Conservation (phyloP, 345 rosid species). For the Euphorbia lathyris region DNA sequence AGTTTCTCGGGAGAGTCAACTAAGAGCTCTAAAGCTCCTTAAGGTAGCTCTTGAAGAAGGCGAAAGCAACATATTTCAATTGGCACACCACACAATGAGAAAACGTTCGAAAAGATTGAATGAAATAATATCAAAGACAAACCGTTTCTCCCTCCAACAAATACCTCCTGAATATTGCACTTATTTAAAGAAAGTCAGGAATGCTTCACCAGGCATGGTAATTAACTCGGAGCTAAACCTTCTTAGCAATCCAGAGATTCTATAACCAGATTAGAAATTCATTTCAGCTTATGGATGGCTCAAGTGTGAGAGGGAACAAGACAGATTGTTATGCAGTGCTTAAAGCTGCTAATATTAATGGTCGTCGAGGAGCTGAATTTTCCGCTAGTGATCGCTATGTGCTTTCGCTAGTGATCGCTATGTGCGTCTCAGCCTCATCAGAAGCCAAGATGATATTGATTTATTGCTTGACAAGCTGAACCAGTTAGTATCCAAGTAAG, state of each 20-base stretch:
- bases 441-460: slow-evolving; percentile 59
- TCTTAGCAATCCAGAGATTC: too few species aligned
- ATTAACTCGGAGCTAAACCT: too few species aligned
- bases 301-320: slow-evolving; percentile 57
- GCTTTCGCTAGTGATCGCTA: slow-evolving; percentile 30
- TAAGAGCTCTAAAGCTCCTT: slow-evolving; percentile 50
- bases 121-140: slow-evolving; percentile 35
- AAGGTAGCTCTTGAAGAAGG: slow-evolving; percentile 35
- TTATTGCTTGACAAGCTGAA: slow-evolving; percentile 29
- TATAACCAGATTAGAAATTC: background rate
- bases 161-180: slow-evolving; percentile 41
- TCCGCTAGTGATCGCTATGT: slow-evolving; percentile 35
- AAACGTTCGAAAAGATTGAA: slow-evolving; percentile 41
- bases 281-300: slow-evolving; percentile 67
- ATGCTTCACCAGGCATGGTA: slow-evolving; percentile 46
- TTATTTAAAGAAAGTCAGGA: slow-evolving; percentile 32
- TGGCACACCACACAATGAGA: slow-evolving; percentile 48
- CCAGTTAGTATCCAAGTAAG: slow-evolving; percentile 30
- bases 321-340: slow-evolving; percentile 47
- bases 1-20: slow-evolving; percentile 54
- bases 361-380: slow-evolving; percentile 41
- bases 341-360: slow-evolving; percentile 41
- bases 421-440: slow-evolving; percentile 56
- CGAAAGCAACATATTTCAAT: slow-evolving; percentile 40
- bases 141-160: slow-evolving; percentile 48